Conservation (phyloP, 1,284 basidiomycete species). For the Heliocybe sulcata region DNA sequence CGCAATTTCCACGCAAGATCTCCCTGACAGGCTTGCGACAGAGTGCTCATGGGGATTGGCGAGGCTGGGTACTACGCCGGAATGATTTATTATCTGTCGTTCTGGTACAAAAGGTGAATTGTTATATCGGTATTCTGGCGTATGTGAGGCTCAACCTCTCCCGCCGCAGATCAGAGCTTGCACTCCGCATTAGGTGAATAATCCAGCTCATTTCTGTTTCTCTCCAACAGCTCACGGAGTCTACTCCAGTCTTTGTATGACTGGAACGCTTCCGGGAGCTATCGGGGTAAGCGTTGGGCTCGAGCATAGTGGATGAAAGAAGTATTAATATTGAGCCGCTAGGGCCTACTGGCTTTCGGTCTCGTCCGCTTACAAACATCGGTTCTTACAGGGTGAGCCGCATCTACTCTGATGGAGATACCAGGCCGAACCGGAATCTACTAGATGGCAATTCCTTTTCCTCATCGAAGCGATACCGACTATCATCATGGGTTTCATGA, state of each 20-base stretch:
- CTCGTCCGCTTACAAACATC: conserved; percentile 42
- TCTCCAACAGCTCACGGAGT: neutral
- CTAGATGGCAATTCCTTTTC: conserved; percentile 50
- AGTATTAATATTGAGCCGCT: neutral
- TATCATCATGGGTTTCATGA: conserved; percentile 35
- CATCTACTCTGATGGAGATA: neutral
- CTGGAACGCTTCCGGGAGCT: conserved; percentile 44
- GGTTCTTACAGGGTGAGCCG: conserved; percentile 31
- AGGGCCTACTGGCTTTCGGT: conserved; percentile 45
- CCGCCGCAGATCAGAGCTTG: conserved; percentile 38
- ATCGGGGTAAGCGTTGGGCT: conserved; percentile 35
- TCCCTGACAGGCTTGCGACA: conserved; percentile 8
- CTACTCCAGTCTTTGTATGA: conserved; percentile 37
- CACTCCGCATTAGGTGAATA: conserved; percentile 38
- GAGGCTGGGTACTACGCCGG: conserved; percentile 48
- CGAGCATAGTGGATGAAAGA: neutral
- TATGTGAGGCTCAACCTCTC: conserved; percentile 16
- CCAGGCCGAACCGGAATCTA: neutral
- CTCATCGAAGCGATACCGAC: conserved; percentile 49
- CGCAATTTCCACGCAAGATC: no score
- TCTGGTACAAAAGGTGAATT: conserved; percentile 24
- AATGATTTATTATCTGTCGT: conserved; percentile 51
- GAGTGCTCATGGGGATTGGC: conserved; percentile 37
- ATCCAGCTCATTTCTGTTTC: no score
- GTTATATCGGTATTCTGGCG: neutral